These are phyloP conservation scores for Lepidium africanum DNA, from an alignment of 345 rosid species.

Conservation along the genomic window DNA sequence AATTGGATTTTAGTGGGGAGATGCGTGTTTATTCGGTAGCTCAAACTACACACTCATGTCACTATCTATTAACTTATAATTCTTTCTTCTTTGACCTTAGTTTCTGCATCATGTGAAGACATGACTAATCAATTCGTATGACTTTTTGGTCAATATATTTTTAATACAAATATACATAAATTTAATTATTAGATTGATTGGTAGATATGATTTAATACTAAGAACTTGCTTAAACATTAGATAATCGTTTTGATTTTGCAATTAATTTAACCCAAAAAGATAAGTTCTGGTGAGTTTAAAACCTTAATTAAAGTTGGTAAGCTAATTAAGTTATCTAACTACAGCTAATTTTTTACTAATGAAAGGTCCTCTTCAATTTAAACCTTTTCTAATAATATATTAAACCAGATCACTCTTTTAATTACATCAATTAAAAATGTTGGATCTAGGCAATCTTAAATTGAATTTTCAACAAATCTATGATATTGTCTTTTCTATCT, in stretches of 20 bases:
- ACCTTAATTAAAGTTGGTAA: no score
- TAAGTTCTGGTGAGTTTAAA: no score
- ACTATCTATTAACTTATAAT: neutral
- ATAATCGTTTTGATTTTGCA: neutral
- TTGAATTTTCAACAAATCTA: no score
- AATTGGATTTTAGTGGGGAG: slow-evolving; percentile 21
- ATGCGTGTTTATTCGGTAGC: slow-evolving; percentile 9
- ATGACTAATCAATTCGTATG: no score
- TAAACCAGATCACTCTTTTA: neutral
- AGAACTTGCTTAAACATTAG: neutral
- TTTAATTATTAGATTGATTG: neutral
- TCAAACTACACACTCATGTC: slow-evolving; percentile 14
- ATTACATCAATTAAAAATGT: no score
- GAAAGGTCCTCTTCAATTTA: neutral
- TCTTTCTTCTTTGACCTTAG: neutral
- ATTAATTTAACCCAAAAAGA: neutral
- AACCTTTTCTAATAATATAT: neutral
- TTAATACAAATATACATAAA: neutral
- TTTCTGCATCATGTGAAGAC: neutral
- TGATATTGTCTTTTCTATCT: no score
- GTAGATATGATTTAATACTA: neutral
- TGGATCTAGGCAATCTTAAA: no score
- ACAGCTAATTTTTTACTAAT: neutral
- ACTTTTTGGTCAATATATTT: neutral
- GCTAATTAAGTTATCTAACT: neutral